Conservation (phyloP, 148 eudicot species). For the Fagopyrum tataricum region DNA sequence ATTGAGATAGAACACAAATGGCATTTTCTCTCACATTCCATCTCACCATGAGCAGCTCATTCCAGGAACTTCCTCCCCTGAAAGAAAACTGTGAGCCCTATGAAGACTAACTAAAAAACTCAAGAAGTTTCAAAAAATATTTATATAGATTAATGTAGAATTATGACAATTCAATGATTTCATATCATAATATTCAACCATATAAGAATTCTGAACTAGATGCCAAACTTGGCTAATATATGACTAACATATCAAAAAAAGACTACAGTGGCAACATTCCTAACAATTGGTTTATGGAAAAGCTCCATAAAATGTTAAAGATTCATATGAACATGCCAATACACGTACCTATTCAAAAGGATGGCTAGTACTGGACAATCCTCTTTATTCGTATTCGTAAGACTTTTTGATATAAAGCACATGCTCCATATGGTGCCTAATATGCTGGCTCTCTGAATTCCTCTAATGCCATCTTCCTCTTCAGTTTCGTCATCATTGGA, state of each 20-base stretch:
- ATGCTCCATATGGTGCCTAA: slow-evolving; percentile 95
- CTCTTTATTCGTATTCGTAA: slow-evolving; percentile 39
- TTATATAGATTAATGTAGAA: background rate
- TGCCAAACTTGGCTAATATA: background rate
- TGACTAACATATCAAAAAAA: background rate
- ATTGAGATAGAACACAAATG: slow-evolving; percentile 58
- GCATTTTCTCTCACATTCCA: slow-evolving; percentile 58
- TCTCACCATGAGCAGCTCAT: slow-evolving; percentile 73
- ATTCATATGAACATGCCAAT: slow-evolving; percentile 2
- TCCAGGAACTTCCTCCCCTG: slow-evolving; percentile 68
- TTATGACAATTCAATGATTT: background rate
- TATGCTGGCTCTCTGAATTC: slow-evolving; percentile 27
- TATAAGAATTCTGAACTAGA: background rate
- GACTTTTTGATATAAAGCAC: slow-evolving; percentile 78
- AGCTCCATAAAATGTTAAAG: background rate
- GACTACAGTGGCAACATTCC: background rate
- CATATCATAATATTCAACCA: background rate
- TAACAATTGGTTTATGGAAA: background rate
- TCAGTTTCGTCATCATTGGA: slow-evolving; percentile 40
- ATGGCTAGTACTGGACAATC: slow-evolving; percentile 64
- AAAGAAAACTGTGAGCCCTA: slow-evolving; percentile 22
- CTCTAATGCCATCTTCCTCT: slow-evolving; percentile 30
- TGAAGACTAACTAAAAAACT: slow-evolving; percentile 12
- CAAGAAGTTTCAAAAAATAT: background rate
- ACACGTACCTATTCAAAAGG: slow-evolving; percentile 69